Conservation (phyloP, 495 filamentous ascomycete species). For the Stereocaulon alpinum region DNA sequence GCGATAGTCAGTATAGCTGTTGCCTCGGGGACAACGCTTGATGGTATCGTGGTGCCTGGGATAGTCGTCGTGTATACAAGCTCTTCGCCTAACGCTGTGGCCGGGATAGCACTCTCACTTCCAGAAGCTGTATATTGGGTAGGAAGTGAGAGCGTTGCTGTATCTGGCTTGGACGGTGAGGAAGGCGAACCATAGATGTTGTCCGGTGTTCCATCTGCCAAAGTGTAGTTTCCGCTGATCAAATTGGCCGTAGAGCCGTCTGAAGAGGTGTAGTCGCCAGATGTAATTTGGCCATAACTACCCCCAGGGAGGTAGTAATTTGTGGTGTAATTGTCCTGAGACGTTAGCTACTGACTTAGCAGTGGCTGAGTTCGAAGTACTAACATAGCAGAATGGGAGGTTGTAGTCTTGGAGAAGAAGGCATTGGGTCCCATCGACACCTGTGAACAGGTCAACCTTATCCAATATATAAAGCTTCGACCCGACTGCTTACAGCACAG, state of each 20-base stretch:
- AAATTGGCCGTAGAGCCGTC: constrained; percentile 28
- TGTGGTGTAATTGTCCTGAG: constrained; percentile 34
- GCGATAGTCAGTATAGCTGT: constrained; percentile 7
- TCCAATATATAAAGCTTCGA: not conserved
- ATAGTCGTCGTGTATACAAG: constrained; percentile 18
- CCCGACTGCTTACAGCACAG: constrained; percentile 19
- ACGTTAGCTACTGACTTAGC: not conserved
- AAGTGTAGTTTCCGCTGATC: constrained; percentile 29
- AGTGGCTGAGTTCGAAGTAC: not conserved
- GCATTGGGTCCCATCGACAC: constrained; percentile 25
- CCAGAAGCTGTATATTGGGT: constrained; percentile 30
- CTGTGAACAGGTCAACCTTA: constrained; percentile 9
- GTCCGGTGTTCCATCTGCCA: constrained; percentile 25
- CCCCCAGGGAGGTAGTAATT: constrained; percentile 33
- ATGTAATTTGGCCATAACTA: constrained; percentile 29
- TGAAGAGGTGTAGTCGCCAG: constrained; percentile 26
- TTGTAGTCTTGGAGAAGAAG: constrained; percentile 23
- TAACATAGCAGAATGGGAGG: constrained; percentile 30
- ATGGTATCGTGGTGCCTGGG: constrained; percentile 15
- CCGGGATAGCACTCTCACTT: constrained; percentile 29
- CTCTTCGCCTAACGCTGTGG: constrained; percentile 24
- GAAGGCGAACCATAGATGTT: constrained; percentile 29
- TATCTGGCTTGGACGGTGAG: constrained; percentile 30
- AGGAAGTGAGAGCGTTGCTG: constrained; percentile 29
- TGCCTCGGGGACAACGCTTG: constrained; percentile 10